These are phyloP conservation scores for Russula compacta DNA, from an alignment of 768 basidiomycete species.

Conservation along the genomic window DNA sequence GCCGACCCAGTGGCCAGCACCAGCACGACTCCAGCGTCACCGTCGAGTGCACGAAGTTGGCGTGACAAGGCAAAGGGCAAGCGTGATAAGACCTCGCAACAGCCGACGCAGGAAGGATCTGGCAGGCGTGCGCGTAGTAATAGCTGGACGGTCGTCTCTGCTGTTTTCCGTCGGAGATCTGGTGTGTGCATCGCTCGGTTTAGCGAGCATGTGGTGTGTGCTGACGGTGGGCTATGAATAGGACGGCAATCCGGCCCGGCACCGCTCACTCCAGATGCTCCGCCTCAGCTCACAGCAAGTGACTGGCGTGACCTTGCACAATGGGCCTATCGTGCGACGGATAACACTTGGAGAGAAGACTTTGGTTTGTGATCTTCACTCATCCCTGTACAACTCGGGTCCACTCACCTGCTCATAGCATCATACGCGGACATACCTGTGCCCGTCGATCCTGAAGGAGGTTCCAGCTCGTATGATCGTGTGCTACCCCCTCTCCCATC, in stretches of 20 bases:
- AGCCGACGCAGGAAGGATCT: conserved; percentile 1
- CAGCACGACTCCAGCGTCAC: neutral
- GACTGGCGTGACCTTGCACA: conserved; percentile 52
- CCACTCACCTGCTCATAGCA: neutral
- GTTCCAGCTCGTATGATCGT: conserved; percentile 27
- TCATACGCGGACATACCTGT: neutral
- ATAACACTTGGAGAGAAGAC: conserved; percentile 27
- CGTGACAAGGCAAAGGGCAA: conserved; percentile 1
- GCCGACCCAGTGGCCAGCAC: conserved; percentile 2
- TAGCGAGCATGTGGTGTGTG: neutral
- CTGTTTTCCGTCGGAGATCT: conserved; percentile 12
- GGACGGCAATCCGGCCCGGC: conserved; percentile 15
- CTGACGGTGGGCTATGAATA: neutral
- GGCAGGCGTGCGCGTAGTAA: conserved; percentile 3
- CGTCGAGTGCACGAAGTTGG: neutral
- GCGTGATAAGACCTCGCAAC: neutral
- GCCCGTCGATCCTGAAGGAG: neutral
- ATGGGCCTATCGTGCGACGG: conserved; percentile 40
- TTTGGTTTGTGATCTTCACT: neutral
- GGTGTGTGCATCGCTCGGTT: conserved; percentile 9
- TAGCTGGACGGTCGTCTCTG: conserved; percentile 10
- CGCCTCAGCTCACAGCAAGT: conserved; percentile 21
- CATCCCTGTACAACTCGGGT: neutral
- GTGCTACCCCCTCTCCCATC: conserved; percentile 38
- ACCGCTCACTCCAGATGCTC: neutral